These are phyloP conservation scores for Willaertia magna DNA, from an alignment of 208 protist genomes.

Conservation along the genomic window DNA sequence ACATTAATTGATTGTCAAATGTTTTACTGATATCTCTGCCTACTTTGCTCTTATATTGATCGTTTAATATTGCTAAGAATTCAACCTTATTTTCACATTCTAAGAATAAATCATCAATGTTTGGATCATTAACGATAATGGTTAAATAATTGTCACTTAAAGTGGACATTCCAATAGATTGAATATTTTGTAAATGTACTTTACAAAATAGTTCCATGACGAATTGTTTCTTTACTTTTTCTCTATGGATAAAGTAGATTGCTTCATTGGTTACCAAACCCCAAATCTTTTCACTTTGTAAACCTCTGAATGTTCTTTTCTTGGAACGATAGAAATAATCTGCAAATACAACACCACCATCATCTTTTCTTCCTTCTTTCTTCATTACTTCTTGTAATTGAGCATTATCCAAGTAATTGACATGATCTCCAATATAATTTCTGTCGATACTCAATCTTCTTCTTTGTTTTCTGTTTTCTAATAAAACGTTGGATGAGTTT, in stretches of 20 bases:
- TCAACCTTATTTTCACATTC: slow-evolving; percentile 7
- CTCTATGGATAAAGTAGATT: not conserved
- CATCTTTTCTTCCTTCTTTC: not conserved
- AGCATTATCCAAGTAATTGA: not conserved
- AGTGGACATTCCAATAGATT: not conserved
- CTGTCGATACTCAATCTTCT: not conserved
- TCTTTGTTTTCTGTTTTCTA: not conserved
- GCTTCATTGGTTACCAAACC: not conserved
- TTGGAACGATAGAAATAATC: not conserved
- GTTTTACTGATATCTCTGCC: not conserved
- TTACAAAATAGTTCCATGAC: not conserved
- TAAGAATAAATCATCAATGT: not conserved
- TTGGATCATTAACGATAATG: not conserved
- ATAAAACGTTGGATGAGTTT: not conserved
- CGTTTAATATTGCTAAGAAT: not conserved
- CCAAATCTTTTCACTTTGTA: not conserved
- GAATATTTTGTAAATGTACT: not conserved
- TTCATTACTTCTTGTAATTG: slow-evolving; percentile 5
- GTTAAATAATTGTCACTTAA: not conserved
- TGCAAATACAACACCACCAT: not conserved
- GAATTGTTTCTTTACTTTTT: slow-evolving; percentile 1
- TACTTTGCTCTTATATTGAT: not conserved
- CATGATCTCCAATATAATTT: not conserved
- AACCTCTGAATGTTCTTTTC: not conserved
- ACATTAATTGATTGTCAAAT: not conserved